A percentile compares a stretch with the other conserved stretches of the same genome.
phyloP scores from a whole-genome alignment of 2,329 filamentous ascomycete genomes.

The Colletotrichum sojae region DNA sequence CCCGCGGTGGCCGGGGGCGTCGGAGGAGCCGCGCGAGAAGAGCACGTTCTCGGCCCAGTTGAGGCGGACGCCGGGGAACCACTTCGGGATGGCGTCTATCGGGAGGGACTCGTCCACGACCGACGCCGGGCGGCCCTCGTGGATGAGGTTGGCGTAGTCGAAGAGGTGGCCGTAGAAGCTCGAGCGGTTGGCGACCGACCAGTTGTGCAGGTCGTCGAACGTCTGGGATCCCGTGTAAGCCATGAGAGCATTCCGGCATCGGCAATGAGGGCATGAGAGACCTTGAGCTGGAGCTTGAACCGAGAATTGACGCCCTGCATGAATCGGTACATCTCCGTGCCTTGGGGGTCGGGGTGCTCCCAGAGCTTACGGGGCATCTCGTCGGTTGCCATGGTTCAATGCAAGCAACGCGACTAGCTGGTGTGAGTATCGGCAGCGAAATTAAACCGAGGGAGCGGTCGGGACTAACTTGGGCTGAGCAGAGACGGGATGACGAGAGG shows the following conservation, averaged over 20 bases:
- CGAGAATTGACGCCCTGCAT: conserved; percentile 75
- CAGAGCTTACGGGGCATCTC: conserved; percentile 73
- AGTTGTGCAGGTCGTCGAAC: conserved; percentile 79
- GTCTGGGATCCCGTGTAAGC: conserved; percentile 57
- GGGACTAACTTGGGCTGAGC: neutral
- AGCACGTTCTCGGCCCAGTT: conserved; percentile 89
- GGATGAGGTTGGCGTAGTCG: conserved; percentile 71
- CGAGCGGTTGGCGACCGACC: conserved; percentile 72
- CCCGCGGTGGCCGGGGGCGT: conserved; percentile 60
- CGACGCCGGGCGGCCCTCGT: conserved; percentile 70
- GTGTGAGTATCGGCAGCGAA: too few relatives aligned
- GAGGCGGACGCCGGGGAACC: conserved; percentile 81
- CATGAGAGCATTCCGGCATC: neutral
- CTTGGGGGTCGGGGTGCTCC: conserved; percentile 74
- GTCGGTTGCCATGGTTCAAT: conserved; percentile 48
- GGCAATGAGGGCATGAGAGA: conserved; percentile 47
- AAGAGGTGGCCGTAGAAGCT: conserved; percentile 79
- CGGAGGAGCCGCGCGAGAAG: conserved; percentile 64
- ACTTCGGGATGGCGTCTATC: conserved; percentile 80
- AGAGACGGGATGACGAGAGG: conserved; percentile 4
- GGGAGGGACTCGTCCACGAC: conserved; percentile 79
- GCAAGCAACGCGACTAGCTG: neutral
- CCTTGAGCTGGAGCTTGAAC: conserved; percentile 70
- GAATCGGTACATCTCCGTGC: conserved; percentile 76
- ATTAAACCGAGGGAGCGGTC: neutral